Percentiles rank a stretch among this genome's conserved stretches.
Evolutionary conservation across 495 filamentous ascomycete species (phyloP).

Genomic region (Friedmanniomyces simplex): DNA sequence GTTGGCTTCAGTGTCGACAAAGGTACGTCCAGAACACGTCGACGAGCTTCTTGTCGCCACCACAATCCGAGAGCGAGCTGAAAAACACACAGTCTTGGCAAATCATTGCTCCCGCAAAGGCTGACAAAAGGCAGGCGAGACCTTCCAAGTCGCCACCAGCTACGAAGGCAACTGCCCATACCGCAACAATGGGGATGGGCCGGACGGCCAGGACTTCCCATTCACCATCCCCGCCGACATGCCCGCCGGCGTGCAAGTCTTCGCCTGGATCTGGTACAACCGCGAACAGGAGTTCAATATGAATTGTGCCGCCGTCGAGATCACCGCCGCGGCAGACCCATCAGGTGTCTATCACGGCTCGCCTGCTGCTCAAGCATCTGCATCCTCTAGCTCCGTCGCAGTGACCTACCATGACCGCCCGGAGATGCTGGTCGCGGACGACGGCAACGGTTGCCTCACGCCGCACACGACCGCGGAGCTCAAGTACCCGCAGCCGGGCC

Average conservation of each 20-base stretch:
- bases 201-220: constrained; percentile 26
- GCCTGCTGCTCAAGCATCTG: not conserved
- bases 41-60: not conserved
- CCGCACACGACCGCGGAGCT: constrained; percentile 23
- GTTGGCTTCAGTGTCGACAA: constrained; percentile 29
- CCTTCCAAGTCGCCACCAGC: constrained; percentile 28
- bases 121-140: constrained; percentile 15
- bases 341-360: not conserved
- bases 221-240: constrained; percentile 31
- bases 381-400: not conserved
- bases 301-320: constrained; percentile 26
- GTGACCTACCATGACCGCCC: constrained; percentile 11
- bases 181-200: constrained; percentile 21
- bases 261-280: constrained; percentile 34
- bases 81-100: no score
- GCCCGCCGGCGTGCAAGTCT: constrained; percentile 25
- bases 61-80: no score
- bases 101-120: not conserved
- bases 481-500: constrained; percentile 30
- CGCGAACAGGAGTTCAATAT: constrained; percentile 32
- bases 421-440: constrained; percentile 17
- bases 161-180: constrained; percentile 33
- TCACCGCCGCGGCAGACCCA: constrained; percentile 2
- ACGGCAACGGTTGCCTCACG: constrained; percentile 17
- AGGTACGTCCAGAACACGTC: not conserved